Percentiles rank a stretch among this genome's conserved stretches.
Conservation (phyloP, 208 protist species). For the Acanthamoeba pearcei region DNA sequence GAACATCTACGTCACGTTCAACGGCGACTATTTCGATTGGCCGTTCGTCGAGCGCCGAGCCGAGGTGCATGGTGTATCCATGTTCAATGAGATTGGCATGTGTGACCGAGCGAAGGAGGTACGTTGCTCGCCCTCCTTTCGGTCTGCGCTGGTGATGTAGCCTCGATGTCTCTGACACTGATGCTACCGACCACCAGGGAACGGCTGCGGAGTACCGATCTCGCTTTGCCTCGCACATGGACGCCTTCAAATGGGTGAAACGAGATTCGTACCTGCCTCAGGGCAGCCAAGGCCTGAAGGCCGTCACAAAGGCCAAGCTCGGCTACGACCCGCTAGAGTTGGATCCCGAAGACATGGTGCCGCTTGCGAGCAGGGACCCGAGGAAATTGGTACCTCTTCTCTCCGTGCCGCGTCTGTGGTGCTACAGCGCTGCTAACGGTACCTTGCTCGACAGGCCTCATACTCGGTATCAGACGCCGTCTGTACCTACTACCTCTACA, state of each 20-base stretch:
- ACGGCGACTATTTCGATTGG: conserved; percentile 99
- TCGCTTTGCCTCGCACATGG: conserved; percentile 96
- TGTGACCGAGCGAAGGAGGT: conserved; percentile 85
- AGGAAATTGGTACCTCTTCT: neutral
- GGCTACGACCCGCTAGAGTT: conserved; percentile 99
- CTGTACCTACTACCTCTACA: conserved; percentile 99
- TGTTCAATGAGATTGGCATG: conserved; percentile 89
- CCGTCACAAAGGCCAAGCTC: conserved; percentile 99
- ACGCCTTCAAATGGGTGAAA: conserved; percentile 99
- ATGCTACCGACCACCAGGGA: conserved; percentile 2
- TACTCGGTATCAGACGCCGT: conserved; percentile 99
- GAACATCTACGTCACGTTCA: conserved; percentile 99
- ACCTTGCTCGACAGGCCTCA: conserved; percentile 88
- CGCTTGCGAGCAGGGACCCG: conserved; percentile 89
- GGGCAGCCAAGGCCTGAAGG: conserved; percentile 96
- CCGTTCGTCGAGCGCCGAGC: conserved; percentile 98
- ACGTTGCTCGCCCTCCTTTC: conserved; percentile 26
- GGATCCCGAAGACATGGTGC: conserved; percentile 99
- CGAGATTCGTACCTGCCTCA: conserved; percentile 99
- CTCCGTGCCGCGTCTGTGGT: neutral
- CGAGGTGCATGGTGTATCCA: conserved; percentile 81
- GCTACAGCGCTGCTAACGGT: neutral
- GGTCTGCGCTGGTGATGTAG: neutral
- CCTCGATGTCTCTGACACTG: neutral
- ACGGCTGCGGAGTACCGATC: conserved; percentile 95